These are phyloP conservation scores for Galerina sulciceps DNA, from an alignment of 768 basidiomycete genomes.

Conservation along the genomic window DNA sequence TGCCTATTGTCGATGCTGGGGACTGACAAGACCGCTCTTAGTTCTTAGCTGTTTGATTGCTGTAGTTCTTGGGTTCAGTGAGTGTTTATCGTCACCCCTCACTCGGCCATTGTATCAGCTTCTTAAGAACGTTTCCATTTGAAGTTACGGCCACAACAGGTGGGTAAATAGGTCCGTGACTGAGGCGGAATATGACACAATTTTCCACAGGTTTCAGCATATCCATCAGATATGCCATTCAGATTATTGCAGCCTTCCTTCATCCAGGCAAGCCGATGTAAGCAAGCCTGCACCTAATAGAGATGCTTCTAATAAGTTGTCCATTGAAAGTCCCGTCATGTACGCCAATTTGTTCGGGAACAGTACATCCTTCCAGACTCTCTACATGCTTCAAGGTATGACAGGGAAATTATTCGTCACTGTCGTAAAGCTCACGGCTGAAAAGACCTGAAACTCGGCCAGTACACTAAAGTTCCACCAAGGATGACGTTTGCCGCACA, in stretches of 20 bases:
- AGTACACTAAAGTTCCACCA: constrained; percentile 69
- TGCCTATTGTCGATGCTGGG: not conserved
- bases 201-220: constrained; percentile 39
- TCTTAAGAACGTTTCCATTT: not conserved
- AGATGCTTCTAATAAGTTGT: not conserved
- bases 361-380: constrained; percentile 54
- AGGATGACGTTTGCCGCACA: constrained; percentile 66
- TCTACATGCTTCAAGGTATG: constrained; percentile 53
- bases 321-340: constrained; percentile 47
- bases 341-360: constrained; percentile 61
- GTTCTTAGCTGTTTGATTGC: constrained; percentile 38
- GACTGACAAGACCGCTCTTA: not conserved
- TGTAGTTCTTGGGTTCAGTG: constrained; percentile 47
- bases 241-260: constrained; percentile 54
- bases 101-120: not conserved
- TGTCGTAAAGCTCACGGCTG: constrained; percentile 19
- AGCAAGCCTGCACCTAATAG: constrained; percentile 9
- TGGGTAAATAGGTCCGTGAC: not conserved
- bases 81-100: constrained; percentile 8
- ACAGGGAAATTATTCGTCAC: not conserved
- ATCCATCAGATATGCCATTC: constrained; percentile 53
- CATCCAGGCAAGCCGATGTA: constrained; percentile 53
- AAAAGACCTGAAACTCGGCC: constrained; percentile 70
- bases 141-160: constrained; percentile 24
- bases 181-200: not conserved